Conservation (phyloP, 345 rosid species). For the Ceriops decandra region DNA sequence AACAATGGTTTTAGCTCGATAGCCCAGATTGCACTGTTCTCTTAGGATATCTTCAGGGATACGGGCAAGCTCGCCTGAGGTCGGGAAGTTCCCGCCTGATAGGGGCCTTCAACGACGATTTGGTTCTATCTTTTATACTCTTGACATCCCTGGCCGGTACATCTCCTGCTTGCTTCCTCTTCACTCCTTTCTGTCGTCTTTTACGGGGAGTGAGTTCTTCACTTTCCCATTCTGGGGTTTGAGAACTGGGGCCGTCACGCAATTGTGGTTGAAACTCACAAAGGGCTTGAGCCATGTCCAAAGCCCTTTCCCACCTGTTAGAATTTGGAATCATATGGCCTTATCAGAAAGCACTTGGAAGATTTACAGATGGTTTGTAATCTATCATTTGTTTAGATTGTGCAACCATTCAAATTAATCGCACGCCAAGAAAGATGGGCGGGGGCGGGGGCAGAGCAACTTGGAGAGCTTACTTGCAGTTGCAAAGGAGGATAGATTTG, state of each 20-base stretch:
- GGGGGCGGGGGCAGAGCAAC: neutral
- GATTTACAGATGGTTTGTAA: no score
- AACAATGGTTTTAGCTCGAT: conserved; percentile 31
- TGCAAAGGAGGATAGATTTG: conserved; percentile 48
- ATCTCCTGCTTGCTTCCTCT: neutral
- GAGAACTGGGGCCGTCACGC: neutral
- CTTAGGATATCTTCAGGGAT: conserved; percentile 17
- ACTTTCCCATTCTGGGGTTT: neutral
- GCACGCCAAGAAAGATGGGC: neutral
- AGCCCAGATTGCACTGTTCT: conserved; percentile 40
- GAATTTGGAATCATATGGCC: neutral
- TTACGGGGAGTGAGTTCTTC: neutral
- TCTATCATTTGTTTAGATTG: no score
- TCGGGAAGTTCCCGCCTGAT: conserved; percentile 37
- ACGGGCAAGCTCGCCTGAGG: conserved; percentile 34
- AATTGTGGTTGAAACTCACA: conserved; percentile 35
- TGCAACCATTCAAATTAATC: no score
- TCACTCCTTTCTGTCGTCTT: conserved; percentile 4
- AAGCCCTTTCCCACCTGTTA: conserved; percentile 38
- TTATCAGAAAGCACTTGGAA: no score
- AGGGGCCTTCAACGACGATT: neutral
- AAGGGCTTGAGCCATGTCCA: conserved; percentile 43
- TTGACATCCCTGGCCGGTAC: neutral
- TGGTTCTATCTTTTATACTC: no score
- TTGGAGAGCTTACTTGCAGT: conserved; percentile 22